These are phyloP conservation scores for Glonium stellatum DNA, from an alignment of 495 filamentous ascomycete species.

Conservation along the genomic window DNA sequence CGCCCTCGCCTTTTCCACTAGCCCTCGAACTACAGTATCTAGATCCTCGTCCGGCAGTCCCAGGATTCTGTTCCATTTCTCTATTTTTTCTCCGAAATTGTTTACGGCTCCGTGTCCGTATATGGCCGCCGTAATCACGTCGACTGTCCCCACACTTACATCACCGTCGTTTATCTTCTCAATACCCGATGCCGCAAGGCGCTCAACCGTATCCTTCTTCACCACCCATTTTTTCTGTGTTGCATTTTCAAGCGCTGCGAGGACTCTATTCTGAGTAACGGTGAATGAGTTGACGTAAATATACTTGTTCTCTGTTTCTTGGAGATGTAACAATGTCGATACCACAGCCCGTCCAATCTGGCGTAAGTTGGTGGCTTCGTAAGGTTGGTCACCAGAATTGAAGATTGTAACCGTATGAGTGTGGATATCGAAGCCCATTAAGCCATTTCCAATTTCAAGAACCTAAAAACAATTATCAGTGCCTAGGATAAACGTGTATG, in stretches of 20 bases:
- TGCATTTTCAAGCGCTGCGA: conserved; percentile 10
- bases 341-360: conserved; percentile 10
- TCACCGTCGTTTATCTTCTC: not conserved
- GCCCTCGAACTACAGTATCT: not conserved
- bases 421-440: not conserved
- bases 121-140: not conserved
- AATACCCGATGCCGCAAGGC: not conserved
- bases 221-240: conserved; percentile 8
- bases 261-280: conserved; percentile 11
- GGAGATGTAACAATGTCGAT: conserved; percentile 2
- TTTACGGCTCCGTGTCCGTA: not conserved
- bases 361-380: conserved; percentile 10
- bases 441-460: not conserved
- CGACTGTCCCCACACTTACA: no score
- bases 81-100: not conserved
- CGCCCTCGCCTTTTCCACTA: not conserved
- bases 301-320: conserved; percentile 12
- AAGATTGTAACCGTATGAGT: not conserved
- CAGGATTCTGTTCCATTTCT: not conserved
- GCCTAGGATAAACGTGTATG: not conserved
- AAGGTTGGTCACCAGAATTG: conserved; percentile 6
- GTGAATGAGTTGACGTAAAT: conserved; percentile 11
- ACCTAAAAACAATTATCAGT: not conserved
- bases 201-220: not conserved
- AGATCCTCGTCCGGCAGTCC: not conserved